Evolutionary conservation across 192 early-diverging fungal genomes (phyloP).

Genomic region (Physocladia obscura): DNA sequence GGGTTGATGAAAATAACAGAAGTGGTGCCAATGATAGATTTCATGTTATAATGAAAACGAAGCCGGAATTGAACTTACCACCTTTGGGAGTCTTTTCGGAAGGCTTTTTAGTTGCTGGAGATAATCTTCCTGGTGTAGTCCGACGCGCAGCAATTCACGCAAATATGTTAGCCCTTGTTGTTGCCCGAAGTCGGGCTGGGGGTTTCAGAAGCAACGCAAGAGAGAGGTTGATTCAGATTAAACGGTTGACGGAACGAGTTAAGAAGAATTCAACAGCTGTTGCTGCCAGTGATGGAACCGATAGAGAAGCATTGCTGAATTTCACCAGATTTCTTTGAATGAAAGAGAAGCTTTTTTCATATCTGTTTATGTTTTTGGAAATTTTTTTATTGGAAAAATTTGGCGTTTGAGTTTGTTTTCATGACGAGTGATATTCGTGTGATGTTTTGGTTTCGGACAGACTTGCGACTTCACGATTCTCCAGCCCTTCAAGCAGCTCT

Average conservation of each 20-base stretch:
- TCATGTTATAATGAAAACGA: constrained; percentile 57
- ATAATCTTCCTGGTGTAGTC: constrained; percentile 76
- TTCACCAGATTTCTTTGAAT: constrained; percentile 20
- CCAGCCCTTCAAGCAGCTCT: constrained; percentile 23
- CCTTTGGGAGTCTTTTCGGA: constrained; percentile 71
- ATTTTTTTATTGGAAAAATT: too few relatives aligned
- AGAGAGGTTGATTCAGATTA: constrained; percentile 89
- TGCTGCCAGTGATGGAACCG: background rate
- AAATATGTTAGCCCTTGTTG: constrained; percentile 88
- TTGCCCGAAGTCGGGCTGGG: constrained; percentile 57
- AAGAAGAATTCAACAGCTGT: background rate
- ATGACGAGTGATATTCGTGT: too few relatives aligned
- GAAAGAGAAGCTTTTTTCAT: too few relatives aligned
- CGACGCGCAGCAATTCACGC: constrained; percentile 82
- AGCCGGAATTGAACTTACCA: constrained; percentile 72
- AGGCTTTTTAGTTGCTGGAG: constrained; percentile 79
- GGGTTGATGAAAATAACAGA: background rate
- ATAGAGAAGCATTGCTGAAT: background rate
- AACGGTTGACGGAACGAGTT: constrained; percentile 54
- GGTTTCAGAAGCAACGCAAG: constrained; percentile 88
- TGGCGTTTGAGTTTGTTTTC: too few relatives aligned
- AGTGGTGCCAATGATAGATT: constrained; percentile 1
- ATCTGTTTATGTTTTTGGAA: too few relatives aligned
- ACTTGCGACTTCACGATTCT: constrained; percentile 34
- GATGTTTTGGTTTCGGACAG: constrained; percentile 31